phyloP scores from a whole-genome alignment of 805 yeast species.

The Suhomyces prunicola region DNA sequence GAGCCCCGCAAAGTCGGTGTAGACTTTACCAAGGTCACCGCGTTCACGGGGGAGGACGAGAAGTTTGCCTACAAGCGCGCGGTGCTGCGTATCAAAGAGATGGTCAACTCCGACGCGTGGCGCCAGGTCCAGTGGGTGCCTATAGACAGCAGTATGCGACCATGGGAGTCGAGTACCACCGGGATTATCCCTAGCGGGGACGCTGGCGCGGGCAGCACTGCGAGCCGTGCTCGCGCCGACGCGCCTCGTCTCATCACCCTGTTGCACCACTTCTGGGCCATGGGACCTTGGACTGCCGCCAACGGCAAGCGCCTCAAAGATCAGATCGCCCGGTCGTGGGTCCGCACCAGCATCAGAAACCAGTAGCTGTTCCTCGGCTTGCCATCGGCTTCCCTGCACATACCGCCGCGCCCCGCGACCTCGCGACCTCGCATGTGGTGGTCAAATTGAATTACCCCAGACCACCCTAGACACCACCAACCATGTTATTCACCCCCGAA shows the following conservation, averaged over 20 bases:
- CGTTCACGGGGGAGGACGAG: slow-evolving; percentile 77
- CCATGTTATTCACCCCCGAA: slow-evolving; percentile 45
- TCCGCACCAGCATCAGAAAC: slow-evolving; percentile 29
- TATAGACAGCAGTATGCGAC: slow-evolving; percentile 47
- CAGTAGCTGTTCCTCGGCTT: no score
- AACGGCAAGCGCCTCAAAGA: slow-evolving; percentile 50
- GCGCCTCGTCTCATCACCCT: slow-evolving; percentile 22
- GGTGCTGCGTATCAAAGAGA: slow-evolving; percentile 59
- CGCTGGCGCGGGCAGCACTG: background rate
- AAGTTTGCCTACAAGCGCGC: slow-evolving; percentile 72
- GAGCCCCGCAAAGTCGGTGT: slow-evolving; percentile 9
- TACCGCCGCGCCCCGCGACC: background rate
- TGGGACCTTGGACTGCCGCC: slow-evolving; percentile 54
- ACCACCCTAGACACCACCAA: background rate
- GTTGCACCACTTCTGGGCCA: slow-evolving; percentile 62
- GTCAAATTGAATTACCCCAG: slow-evolving; percentile 2
- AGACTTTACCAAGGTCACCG: slow-evolving; percentile 47
- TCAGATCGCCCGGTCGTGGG: slow-evolving; percentile 55
- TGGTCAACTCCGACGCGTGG: slow-evolving; percentile 55
- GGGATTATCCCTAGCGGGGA: background rate
- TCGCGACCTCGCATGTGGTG: background rate
- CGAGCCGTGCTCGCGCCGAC: no score
- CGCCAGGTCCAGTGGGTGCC: slow-evolving; percentile 55
- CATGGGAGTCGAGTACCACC: slow-evolving; percentile 46
- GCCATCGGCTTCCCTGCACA: background rate